phyloP scores from a whole-genome alignment of 441 rosid genomes.

The Gossypium laxum region DNA sequence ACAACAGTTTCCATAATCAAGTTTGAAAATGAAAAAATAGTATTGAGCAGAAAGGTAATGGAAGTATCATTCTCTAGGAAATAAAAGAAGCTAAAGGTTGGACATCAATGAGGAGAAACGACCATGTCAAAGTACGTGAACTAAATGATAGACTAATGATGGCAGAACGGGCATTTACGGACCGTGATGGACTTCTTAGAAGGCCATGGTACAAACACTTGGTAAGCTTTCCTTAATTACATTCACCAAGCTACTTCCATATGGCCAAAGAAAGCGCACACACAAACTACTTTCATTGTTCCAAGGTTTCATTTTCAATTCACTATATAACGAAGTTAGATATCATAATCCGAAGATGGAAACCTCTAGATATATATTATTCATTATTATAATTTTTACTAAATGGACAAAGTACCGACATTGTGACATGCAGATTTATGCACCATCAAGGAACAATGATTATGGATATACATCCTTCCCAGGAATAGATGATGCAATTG shows the following conservation, averaged over 20 bases:
- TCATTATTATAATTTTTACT: neutral
- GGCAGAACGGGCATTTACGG: constrained; percentile 74
- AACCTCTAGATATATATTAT: neutral
- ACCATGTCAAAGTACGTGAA: constrained; percentile 40
- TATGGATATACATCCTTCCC: constrained; percentile 71
- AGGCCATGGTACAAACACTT: constrained; percentile 74
- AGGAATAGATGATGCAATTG: constrained; percentile 59
- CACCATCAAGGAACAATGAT: constrained; percentile 59
- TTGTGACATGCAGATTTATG: constrained; percentile 36
- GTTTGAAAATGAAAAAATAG: constrained; percentile 5
- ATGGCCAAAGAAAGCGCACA: no score
- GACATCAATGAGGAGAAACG: constrained; percentile 29
- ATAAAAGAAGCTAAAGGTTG: constrained; percentile 32
- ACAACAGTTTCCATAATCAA: constrained; percentile 1
- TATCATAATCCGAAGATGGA: neutral
- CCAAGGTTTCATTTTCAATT: neutral
- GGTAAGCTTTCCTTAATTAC: constrained; percentile 28
- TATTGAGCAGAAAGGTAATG: neutral
- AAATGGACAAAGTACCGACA: neutral
- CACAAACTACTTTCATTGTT: neutral
- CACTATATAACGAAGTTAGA: neutral
- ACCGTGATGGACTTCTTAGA: constrained; percentile 56
- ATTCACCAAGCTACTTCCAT: neutral
- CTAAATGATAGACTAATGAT: constrained; percentile 75
- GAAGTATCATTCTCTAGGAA: constrained; percentile 29